A percentile compares a stretch with the other conserved stretches of the same genome.
Conservation (phyloP, 345 rosid species). For the Fremontodendron californicum region DNA sequence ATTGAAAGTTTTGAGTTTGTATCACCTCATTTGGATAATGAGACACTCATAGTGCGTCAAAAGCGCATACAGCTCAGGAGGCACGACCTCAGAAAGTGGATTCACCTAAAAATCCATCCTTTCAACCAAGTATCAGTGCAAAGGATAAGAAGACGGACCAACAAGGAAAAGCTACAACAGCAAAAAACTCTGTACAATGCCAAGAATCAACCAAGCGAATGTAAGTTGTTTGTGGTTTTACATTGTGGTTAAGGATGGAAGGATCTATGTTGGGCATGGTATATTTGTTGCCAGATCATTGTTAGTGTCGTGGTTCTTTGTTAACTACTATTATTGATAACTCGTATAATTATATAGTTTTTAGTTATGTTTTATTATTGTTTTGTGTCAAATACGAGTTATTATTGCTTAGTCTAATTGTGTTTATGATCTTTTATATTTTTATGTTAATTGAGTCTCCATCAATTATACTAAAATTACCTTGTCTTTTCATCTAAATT, state of each 20-base stretch:
- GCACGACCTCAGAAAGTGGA: background rate
- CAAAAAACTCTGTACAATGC: background rate
- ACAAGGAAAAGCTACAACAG: background rate
- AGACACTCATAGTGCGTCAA: slow-evolving; percentile 1
- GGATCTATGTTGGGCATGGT: background rate
- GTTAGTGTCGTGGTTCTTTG: background rate
- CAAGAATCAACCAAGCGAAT: slow-evolving; percentile 3
- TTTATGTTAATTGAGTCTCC: too few species aligned
- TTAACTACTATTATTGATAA: background rate
- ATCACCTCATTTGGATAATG: slow-evolving; percentile 18
- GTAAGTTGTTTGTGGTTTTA: slow-evolving; percentile 21
- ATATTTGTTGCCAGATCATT: background rate
- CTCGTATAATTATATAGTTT: too few species aligned
- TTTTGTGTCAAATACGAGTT: too few species aligned
- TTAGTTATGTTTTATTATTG: too few species aligned
- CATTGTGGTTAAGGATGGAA: background rate
- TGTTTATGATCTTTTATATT: too few species aligned
- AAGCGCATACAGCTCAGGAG: background rate
- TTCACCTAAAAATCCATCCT: slow-evolving; percentile 3
- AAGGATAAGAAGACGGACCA: background rate
- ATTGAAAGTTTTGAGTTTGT: slow-evolving; percentile 5
- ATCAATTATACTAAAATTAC: background rate
- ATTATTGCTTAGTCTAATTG: too few species aligned
- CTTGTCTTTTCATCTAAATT: background rate
- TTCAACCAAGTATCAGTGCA: background rate